phyloP scores from a whole-genome alignment of 768 basidiomycete genomes.

The Boletales sp. region DNA sequence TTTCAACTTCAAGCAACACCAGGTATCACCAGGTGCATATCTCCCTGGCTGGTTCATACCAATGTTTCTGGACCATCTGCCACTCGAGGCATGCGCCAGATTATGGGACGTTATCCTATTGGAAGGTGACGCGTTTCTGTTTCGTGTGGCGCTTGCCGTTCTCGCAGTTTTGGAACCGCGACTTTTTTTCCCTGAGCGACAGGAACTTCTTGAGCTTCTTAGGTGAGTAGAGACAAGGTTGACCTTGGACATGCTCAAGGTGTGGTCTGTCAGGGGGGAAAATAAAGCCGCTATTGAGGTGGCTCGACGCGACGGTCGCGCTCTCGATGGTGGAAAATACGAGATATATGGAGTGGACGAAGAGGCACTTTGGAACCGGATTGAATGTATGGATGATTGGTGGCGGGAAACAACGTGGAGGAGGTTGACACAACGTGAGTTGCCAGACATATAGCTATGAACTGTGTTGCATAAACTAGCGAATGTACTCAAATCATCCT shows the following conservation, averaged over 20 bases:
- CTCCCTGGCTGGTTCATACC: slow-evolving; percentile 79
- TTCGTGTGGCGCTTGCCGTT: slow-evolving; percentile 78
- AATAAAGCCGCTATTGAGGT: slow-evolving; percentile 81
- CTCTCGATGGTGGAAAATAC: slow-evolving; percentile 70
- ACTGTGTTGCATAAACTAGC: not conserved
- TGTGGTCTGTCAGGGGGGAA: slow-evolving; percentile 53
- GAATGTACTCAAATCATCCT: slow-evolving; percentile 8
- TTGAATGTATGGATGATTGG: slow-evolving; percentile 83
- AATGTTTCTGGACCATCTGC: slow-evolving; percentile 81
- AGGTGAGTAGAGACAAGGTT: slow-evolving; percentile 43
- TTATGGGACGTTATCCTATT: slow-evolving; percentile 86
- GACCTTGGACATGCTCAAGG: slow-evolving; percentile 9
- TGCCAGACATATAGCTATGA: slow-evolving; percentile 58
- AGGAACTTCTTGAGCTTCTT: slow-evolving; percentile 75
- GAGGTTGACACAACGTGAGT: slow-evolving; percentile 73
- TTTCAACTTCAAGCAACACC: slow-evolving; percentile 93
- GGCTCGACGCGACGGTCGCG: slow-evolving; percentile 65
- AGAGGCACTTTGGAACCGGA: slow-evolving; percentile 79
- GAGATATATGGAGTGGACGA: slow-evolving; percentile 86
- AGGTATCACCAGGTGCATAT: slow-evolving; percentile 83
- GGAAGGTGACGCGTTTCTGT: slow-evolving; percentile 89
- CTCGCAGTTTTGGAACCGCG: slow-evolving; percentile 81
- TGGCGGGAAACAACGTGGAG: slow-evolving; percentile 93
- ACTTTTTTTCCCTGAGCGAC: slow-evolving; percentile 82
- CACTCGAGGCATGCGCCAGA: slow-evolving; percentile 85